These are phyloP conservation scores for Osmanthus fragrans DNA, from an alignment of 257 asterid genomes.

Conservation along the genomic window DNA sequence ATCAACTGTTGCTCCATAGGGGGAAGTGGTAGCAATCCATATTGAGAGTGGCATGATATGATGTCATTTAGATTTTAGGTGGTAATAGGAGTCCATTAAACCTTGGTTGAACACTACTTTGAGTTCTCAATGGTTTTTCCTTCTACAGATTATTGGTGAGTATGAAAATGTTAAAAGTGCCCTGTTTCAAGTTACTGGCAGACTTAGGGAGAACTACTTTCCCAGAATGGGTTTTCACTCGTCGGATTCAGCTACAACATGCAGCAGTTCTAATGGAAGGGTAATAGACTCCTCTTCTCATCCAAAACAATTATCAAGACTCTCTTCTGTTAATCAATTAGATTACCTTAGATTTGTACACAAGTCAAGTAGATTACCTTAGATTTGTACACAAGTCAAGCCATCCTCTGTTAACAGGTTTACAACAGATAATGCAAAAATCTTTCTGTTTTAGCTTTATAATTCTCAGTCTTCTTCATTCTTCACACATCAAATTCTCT, in stretches of 20 bases:
- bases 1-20: not conserved
- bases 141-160: conserved; percentile 48
- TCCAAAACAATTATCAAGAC: conserved; percentile 8
- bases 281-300: conserved; percentile 15
- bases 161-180: conserved; percentile 54
- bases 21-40: not conserved
- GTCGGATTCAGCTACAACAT: not conserved
- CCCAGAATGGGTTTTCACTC: conserved; percentile 20
- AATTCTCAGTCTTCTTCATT: not conserved
- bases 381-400: conserved; percentile 17
- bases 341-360: conserved; percentile 24
- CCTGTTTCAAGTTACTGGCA: conserved; percentile 59
- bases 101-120: not conserved
- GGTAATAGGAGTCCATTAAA: not conserved
- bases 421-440: conserved; percentile 18
- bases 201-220: conserved; percentile 47
- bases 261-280: conserved; percentile 4
- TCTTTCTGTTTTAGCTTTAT: conserved; percentile 4
- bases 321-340: conserved; percentile 18
- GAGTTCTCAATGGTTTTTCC: conserved; percentile 13
- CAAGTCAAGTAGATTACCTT: conserved; percentile 23
- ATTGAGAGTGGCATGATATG: conserved; percentile 4
- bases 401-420: conserved; percentile 19
- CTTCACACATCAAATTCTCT: not conserved
- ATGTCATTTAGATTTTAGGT: not conserved